Percentiles rank a stretch among this genome's conserved stretches.
Conservation (phyloP, 2,329 filamentous ascomycete species). For the Cladosporium sp. region DNA sequence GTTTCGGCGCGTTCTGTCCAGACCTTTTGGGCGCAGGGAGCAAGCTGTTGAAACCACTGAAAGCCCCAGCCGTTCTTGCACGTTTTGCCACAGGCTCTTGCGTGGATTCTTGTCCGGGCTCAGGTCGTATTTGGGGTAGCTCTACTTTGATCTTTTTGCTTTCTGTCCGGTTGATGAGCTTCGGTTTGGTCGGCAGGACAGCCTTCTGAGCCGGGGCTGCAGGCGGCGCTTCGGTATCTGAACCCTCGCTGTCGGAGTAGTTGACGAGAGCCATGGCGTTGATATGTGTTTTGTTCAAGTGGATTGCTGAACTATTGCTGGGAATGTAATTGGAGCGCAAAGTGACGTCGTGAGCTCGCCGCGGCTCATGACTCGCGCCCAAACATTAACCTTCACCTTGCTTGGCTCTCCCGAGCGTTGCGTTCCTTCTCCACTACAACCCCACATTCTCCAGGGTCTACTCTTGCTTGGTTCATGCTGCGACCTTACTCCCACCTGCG, state of each 20-base stretch:
- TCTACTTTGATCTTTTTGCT: slow-evolving; percentile 82
- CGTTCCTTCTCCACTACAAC: not conserved
- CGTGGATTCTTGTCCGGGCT: slow-evolving; percentile 33
- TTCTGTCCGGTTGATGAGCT: slow-evolving; percentile 52
- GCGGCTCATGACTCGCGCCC: slow-evolving; percentile 8
- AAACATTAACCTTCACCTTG: not conserved
- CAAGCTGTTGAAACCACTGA: slow-evolving; percentile 79
- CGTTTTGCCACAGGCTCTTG: slow-evolving; percentile 64
- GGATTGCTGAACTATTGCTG: not conserved
- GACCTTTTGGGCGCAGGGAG: slow-evolving; percentile 73
- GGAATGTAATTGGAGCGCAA: not conserved
- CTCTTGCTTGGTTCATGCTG: not conserved
- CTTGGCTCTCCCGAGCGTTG: not conserved
- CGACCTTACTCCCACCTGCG: not conserved
- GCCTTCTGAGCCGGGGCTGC: slow-evolving; percentile 23
- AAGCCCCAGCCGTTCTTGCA: slow-evolving; percentile 57
- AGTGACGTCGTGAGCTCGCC: not conserved
- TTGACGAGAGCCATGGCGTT: slow-evolving; percentile 66
- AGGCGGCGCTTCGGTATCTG: slow-evolving; percentile 43
- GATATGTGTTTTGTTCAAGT: not conserved
- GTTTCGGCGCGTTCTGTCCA: slow-evolving; percentile 36
- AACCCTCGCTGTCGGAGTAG: slow-evolving; percentile 73
- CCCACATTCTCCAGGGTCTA: slow-evolving; percentile 5
- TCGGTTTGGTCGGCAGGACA: slow-evolving; percentile 34
- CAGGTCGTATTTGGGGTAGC: slow-evolving; percentile 53